phyloP scores from a whole-genome alignment of 2,329 filamentous ascomycete species.

The Aspergillus novofumigatus region DNA sequence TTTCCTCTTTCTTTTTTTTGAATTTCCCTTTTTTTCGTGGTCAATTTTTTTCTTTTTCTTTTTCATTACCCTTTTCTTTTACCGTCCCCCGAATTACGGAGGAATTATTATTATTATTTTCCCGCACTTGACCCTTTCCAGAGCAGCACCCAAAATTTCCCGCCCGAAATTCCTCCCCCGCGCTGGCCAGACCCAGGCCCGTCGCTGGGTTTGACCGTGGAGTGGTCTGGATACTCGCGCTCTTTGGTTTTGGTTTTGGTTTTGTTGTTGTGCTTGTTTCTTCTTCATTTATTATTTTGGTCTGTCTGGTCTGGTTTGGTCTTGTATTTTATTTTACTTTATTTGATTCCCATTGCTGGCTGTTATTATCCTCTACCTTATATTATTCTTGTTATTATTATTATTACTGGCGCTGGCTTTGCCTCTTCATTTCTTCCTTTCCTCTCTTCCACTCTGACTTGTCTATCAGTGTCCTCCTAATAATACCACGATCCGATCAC shows the following conservation, averaged over 20 bases:
- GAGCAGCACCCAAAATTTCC: background rate
- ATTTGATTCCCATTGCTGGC: too few relatives aligned
- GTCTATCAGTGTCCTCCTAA: too few relatives aligned
- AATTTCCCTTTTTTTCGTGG: background rate
- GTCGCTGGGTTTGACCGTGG: conserved; percentile 5
- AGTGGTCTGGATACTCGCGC: conserved; percentile 14
- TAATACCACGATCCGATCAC: background rate
- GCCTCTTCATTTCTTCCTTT: conserved; percentile 1
- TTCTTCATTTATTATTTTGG: too few relatives aligned
- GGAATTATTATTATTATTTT: conserved; percentile 1
- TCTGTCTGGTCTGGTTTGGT: too few relatives aligned
- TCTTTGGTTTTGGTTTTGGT: background rate
- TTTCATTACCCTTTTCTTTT: background rate
- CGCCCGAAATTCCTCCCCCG: conserved; percentile 12
- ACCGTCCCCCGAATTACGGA: background rate
- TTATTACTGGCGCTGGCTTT: background rate
- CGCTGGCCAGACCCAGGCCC: conserved; percentile 21
- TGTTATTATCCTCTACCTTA: background rate
- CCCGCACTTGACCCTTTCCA: background rate
- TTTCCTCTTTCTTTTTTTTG: conserved; percentile 5
- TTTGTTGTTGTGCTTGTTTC: background rate
- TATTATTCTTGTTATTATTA: conserved; percentile 1
- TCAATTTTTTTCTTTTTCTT: conserved; percentile 5
- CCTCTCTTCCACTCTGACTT: background rate
- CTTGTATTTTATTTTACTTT: too few relatives aligned